phyloP scores from a whole-genome alignment of 2,329 filamentous ascomycete genomes.

The Domatiomyces globalis region DNA sequence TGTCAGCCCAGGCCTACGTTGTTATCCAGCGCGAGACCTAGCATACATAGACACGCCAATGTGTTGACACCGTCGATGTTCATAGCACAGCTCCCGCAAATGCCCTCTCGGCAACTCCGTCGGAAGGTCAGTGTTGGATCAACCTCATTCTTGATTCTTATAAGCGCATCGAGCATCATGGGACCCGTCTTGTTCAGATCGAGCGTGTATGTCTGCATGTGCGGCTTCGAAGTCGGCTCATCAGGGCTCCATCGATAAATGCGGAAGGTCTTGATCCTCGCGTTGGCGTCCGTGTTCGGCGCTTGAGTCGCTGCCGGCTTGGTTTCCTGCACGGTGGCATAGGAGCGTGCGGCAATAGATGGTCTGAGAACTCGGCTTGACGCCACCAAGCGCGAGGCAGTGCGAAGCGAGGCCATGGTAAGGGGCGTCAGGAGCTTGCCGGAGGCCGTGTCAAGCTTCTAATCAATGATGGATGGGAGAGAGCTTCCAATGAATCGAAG shows the following conservation, averaged over 20 bases:
- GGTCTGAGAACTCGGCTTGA: conserved; percentile 23
- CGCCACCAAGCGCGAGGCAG: conserved; percentile 32
- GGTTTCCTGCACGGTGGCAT: conserved; percentile 33
- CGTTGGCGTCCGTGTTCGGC: conserved; percentile 41
- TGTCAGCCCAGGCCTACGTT: conserved; percentile 7
- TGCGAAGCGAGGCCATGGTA: conserved; percentile 36
- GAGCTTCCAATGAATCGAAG: background rate
- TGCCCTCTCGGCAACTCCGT: conserved; percentile 91
- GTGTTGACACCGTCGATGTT: conserved; percentile 99
- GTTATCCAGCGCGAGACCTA: background rate
- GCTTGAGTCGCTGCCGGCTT: conserved; percentile 49
- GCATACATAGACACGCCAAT: conserved; percentile 88
- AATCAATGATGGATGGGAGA: background rate
- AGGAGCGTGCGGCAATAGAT: conserved; percentile 27
- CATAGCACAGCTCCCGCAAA: conserved; percentile 98
- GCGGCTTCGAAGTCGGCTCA: conserved; percentile 77
- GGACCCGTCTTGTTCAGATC: conserved; percentile 98
- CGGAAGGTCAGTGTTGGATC: conserved; percentile 95
- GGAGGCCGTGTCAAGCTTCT: background rate
- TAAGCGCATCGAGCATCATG: conserved; percentile 93
- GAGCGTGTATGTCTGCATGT: conserved; percentile 87
- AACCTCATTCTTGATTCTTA: conserved; percentile 97
- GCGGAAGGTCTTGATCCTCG: conserved; percentile 82
- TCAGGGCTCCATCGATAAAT: conserved; percentile 99
- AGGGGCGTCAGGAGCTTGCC: background rate